Evolutionary conservation across 73 alveolate genomes (phyloP), one percentile per base, ranked within the genome.

Genomic region (Symbiodinium pilosum): DNA sequence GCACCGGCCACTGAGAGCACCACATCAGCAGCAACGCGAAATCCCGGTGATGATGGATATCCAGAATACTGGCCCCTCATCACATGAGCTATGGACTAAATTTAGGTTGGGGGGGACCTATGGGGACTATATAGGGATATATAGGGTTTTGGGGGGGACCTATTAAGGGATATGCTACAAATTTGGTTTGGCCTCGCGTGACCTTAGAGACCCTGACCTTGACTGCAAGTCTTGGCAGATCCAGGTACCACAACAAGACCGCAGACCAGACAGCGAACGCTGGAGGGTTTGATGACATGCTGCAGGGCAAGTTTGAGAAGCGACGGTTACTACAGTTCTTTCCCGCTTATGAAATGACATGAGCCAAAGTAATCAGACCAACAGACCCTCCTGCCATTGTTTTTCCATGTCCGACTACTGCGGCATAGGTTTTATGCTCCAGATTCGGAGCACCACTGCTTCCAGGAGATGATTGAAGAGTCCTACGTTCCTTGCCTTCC

Each of bases 211-310:
- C 14, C 14, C 21, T 14, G 59, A 47, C 14, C 14, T 47, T 14
- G 59, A 47, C 14, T 34, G 42, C 20, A 26, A 28, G 59, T 36
- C 34, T 28, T 81, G 14, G 21, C 36, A 34, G 88, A 12, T 21
- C 44, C 2, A 88, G 95, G 95, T 88, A 88, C 86, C 95, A 88
- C 51, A 88, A 59, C 86, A 88, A 88, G 95, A 88, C 77, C 42
- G 86, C 95, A 4, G 69, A 54, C 47, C 71, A 64, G 69, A 83
- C 44, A 4, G 43, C 69, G 43, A 47, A 47, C 14, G 21, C 6
- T 47, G 59, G 59, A 47, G 81, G 81, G 34, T 88, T 88, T 40
- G 95, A 88, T 64, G 95, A 88, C 39, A 88, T 88, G 95, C 85
- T 59, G 34, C 95, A 18, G 21, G 85, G 43, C 73, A n/a, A n/a